Evolutionary conservation across 345 rosid species (phyloP).

Genomic region (Atalantia buxifolia): DNA sequence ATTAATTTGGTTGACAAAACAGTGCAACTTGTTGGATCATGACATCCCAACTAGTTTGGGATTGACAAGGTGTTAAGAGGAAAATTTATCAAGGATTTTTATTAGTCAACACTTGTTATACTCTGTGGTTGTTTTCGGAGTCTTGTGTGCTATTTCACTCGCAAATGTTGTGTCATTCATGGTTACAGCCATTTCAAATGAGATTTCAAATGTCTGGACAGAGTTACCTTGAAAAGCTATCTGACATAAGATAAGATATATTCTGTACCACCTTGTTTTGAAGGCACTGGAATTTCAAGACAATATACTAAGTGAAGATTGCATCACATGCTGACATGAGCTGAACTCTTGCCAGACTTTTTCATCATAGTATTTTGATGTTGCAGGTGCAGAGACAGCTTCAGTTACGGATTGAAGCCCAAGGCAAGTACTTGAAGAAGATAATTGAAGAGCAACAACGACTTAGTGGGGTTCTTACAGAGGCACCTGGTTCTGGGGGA

Average conservation of each 20-base stretch:
- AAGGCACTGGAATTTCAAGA: not conserved
- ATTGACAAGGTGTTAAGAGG: not conserved
- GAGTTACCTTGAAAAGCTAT: not conserved
- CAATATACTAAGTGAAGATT: not conserved
- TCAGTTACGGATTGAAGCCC: slow-evolving; percentile 96
- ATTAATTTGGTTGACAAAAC: not conserved
- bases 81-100: not conserved
- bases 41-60: not conserved
- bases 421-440: slow-evolving; percentile 95
- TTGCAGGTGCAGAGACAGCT: slow-evolving; percentile 95
- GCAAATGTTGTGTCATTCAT: not conserved
- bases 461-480: slow-evolving; percentile 67
- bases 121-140: not conserved
- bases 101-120: not conserved
- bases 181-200: not conserved
- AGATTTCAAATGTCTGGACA: not conserved
- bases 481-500: slow-evolving; percentile 40
- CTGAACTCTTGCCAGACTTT: not conserved
- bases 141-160: not conserved
- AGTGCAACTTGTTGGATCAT: not conserved
- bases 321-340: not conserved
- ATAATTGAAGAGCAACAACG: slow-evolving; percentile 97
- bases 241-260: not conserved
- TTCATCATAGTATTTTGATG: slow-evolving; percentile 11
- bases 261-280: not conserved